Conservation (phyloP, 495 filamentous ascomycete genomes). For the Hypomontagnella monticulosa region DNA sequence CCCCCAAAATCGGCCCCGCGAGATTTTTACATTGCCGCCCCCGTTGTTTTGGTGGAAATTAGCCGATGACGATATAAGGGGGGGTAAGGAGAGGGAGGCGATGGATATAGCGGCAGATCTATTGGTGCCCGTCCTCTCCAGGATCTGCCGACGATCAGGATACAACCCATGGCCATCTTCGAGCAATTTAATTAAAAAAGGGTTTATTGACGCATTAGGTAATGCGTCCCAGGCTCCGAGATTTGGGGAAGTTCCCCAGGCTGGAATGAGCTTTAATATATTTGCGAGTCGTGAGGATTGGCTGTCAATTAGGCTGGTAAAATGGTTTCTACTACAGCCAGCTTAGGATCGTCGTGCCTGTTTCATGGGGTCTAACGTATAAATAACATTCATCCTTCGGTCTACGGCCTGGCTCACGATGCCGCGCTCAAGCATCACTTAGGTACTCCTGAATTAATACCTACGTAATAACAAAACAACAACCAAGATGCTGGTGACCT, state of each 20-base stretch:
- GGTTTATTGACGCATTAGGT: slow-evolving; percentile 32
- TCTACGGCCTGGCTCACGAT: slow-evolving; percentile 26
- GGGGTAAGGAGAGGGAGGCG: slow-evolving; percentile 28
- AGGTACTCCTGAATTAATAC: slow-evolving; percentile 7
- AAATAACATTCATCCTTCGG: slow-evolving; percentile 22
- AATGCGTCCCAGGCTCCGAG: slow-evolving; percentile 43
- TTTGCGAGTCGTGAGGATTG: slow-evolving; percentile 24
- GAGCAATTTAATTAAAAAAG: slow-evolving; percentile 33
- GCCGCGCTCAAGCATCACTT: background rate
- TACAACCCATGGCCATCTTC: slow-evolving; percentile 20
- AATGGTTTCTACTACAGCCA: slow-evolving; percentile 16
- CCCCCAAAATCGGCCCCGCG: background rate
- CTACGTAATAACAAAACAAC: slow-evolving; percentile 14
- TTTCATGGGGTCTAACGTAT: slow-evolving; percentile 6
- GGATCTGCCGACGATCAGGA: slow-evolving; percentile 47
- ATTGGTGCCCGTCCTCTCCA: slow-evolving; percentile 36
- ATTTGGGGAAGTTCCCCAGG: slow-evolving; percentile 21
- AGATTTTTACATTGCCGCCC: slow-evolving; percentile 19
- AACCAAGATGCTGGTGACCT: slow-evolving; percentile 50
- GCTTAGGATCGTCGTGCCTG: slow-evolving; percentile 9
- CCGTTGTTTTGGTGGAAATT: slow-evolving; percentile 34
- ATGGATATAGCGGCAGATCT: slow-evolving; percentile 42
- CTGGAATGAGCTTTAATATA: slow-evolving; percentile 37
- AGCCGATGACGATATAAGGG: slow-evolving; percentile 42
- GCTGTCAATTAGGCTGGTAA: slow-evolving; percentile 37